Percentiles rank a stretch among this genome's conserved stretches.
Evolutionary conservation across 2,329 filamentous ascomycete species (phyloP).

Genomic region (Byssoonygena ceratinophila): DNA sequence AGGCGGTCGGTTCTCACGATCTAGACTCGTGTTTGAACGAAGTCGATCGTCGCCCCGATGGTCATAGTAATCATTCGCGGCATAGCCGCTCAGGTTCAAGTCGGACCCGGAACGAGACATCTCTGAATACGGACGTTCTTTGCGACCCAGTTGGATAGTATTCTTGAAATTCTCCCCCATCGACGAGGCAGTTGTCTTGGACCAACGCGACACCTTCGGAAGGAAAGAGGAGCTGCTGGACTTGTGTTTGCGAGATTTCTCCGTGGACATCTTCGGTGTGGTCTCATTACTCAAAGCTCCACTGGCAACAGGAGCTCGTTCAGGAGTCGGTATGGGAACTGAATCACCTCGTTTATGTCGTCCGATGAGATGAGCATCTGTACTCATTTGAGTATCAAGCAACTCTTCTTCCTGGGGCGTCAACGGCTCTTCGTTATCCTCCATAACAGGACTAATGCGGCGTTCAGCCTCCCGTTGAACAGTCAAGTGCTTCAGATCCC

Average conservation of each 20-base stretch:
- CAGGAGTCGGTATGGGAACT: slow-evolving; percentile 37
- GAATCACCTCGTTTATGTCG: slow-evolving; percentile 35
- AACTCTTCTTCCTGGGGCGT: slow-evolving; percentile 39
- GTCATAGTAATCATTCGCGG: slow-evolving; percentile 36
- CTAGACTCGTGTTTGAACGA: slow-evolving; percentile 35
- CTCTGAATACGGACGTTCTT: slow-evolving; percentile 52
- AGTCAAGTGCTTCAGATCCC: slow-evolving; percentile 18
- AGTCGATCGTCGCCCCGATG: slow-evolving; percentile 38
- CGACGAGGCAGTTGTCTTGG: slow-evolving; percentile 86
- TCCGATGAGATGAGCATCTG: slow-evolving; percentile 45
- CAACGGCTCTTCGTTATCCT: slow-evolving; percentile 63
- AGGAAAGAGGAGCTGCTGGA: slow-evolving; percentile 71
- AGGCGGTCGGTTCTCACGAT: slow-evolving; percentile 41
- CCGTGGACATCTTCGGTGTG: slow-evolving; percentile 54
- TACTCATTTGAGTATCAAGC: slow-evolving; percentile 47
- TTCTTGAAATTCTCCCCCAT: slow-evolving; percentile 66
- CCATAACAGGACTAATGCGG: slow-evolving; percentile 80
- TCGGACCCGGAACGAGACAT: slow-evolving; percentile 70
- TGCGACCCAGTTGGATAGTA: slow-evolving; percentile 43
- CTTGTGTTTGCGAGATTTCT: slow-evolving; percentile 79
- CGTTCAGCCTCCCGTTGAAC: slow-evolving; percentile 48
- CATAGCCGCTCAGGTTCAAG: slow-evolving; percentile 52
- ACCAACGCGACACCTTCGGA: slow-evolving; percentile 94
- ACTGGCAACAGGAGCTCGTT: slow-evolving; percentile 32
- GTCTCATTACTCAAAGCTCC: slow-evolving; percentile 61